A percentile compares a stretch with the other conserved stretches of the same genome.
phyloP scores from a whole-genome alignment of 148 eudicot species.

The Pouteria glomerata region DNA sequence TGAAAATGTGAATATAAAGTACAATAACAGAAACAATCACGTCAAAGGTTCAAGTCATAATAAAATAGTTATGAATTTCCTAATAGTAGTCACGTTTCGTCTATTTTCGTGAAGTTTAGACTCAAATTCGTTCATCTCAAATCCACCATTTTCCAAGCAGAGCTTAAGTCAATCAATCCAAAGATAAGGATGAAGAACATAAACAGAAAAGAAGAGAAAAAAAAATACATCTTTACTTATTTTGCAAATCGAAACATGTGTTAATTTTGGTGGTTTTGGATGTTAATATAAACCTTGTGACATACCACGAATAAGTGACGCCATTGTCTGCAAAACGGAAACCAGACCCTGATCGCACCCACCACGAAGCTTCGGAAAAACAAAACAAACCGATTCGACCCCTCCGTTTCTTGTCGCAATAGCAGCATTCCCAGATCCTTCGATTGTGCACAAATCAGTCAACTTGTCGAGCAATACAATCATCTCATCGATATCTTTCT shows the following conservation, averaged over 20 bases:
- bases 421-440: slow-evolving; percentile 43
- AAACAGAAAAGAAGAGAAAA: background rate
- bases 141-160: too few species aligned
- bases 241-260: too few species aligned
- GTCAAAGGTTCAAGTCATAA: too few species aligned
- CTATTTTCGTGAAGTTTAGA: too few species aligned
- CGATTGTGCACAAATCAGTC: slow-evolving; percentile 30
- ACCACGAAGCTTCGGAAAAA: slow-evolving; percentile 30
- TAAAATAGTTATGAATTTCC: too few species aligned
- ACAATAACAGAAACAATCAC: too few species aligned
- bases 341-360: slow-evolving; percentile 22
- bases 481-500: slow-evolving; percentile 19
- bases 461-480: slow-evolving; percentile 35
- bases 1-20: too few species aligned
- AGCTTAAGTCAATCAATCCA: background rate
- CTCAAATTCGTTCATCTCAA: too few species aligned
- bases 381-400: slow-evolving; percentile 47
- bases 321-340: slow-evolving; percentile 43
- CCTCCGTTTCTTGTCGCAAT: slow-evolving; percentile 73
- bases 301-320: slow-evolving; percentile 62
- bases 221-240: background rate
- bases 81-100: too few species aligned
- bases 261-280: too few species aligned
- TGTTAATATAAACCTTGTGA: too few species aligned
- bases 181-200: background rate